phyloP scores from a whole-genome alignment of 345 rosid genomes.

The Diplotaxis tenuifolia region DNA sequence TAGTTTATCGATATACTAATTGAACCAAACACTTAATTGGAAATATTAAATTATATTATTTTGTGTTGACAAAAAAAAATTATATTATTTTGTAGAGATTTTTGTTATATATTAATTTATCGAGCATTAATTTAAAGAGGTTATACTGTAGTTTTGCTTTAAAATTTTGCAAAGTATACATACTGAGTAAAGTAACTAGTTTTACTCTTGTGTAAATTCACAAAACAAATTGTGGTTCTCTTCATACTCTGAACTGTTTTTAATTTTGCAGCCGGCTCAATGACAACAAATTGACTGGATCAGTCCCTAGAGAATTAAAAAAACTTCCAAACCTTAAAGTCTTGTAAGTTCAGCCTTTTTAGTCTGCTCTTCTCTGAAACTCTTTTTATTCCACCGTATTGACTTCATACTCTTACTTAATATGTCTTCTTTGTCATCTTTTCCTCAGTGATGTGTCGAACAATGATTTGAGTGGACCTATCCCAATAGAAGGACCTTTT shows the following conservation, averaged over 20 bases:
- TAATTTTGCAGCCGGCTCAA: conserved; percentile 61
- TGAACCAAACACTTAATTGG: no score
- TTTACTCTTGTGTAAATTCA: neutral
- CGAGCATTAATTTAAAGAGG: no score
- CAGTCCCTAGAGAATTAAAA: conserved; percentile 51
- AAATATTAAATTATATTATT: no score
- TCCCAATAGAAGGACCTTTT: conserved; percentile 89
- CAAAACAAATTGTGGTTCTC: neutral
- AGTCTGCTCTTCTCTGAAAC: neutral
- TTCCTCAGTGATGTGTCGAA: conserved; percentile 73
- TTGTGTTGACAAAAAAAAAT: no score
- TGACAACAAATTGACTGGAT: conserved; percentile 76
- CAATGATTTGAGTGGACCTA: conserved; percentile 93
- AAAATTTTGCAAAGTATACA: neutral
- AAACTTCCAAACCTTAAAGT: conserved; percentile 37
- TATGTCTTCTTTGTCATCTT: conserved; percentile 14
- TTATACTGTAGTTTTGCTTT: no score
- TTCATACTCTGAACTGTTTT: neutral
- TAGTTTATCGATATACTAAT: no score
- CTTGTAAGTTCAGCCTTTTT: conserved; percentile 31
- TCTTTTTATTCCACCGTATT: neutral
- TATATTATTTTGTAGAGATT: no score
- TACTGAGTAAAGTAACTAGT: conserved; percentile 2
- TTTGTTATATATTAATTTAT: no score
- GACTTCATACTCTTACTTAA: neutral